Evolutionary conservation across 2,329 filamentous ascomycete species (phyloP).

Genomic region (Colletotrichum sp.): DNA sequence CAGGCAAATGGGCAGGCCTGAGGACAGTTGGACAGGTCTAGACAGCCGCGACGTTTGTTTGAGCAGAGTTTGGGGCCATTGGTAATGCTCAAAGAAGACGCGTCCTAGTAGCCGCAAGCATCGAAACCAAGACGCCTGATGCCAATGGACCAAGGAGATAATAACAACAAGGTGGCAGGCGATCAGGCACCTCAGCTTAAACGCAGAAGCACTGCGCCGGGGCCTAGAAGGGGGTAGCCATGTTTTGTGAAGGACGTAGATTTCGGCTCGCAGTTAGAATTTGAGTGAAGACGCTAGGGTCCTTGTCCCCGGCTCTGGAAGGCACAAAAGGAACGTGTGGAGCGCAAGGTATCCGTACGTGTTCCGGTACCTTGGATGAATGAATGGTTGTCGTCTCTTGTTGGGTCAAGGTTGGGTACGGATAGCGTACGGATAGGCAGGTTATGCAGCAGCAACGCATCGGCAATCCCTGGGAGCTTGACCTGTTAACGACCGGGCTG

Average conservation of each 20-base stretch:
- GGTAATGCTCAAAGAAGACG: neutral
- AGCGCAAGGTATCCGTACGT: neutral
- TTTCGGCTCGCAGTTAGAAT: neutral
- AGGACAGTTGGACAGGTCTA: neutral
- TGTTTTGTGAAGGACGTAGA: neutral
- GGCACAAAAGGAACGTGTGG: neutral
- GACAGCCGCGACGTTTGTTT: neutral
- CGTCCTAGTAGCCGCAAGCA: neutral
- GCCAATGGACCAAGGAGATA: neutral
- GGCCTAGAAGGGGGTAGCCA: neutral
- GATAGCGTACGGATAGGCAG: neutral
- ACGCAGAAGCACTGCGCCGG: neutral
- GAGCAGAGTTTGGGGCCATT: neutral
- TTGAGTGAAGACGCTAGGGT: neutral
- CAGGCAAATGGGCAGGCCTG: neutral
- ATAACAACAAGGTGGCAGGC: neutral
- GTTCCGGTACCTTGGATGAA: neutral
- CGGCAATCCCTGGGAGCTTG: neutral
- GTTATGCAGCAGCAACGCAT: neutral
- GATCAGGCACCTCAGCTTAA: conserved; percentile 1
- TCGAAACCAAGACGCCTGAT: neutral
- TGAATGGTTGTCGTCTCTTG: neutral
- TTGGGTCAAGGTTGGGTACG: neutral
- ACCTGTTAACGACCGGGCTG: neutral
- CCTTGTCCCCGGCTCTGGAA: neutral